Percentiles rank a stretch among this genome's conserved stretches.
Conservation (phyloP, 345 rosid species). For the Aquilaria malaccensis region DNA sequence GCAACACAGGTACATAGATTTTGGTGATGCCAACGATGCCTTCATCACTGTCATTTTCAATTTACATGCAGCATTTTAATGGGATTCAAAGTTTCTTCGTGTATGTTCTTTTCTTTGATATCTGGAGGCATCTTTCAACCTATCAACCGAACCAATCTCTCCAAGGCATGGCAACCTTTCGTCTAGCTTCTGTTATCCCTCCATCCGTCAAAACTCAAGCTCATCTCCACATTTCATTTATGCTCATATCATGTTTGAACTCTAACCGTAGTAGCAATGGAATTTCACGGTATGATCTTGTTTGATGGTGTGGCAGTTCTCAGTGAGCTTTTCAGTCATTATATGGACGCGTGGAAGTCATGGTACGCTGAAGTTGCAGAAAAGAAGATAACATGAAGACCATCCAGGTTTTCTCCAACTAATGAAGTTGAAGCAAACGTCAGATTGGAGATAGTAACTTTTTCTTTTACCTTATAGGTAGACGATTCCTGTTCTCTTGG, state of each 20-base stretch:
- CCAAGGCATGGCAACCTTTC: neutral
- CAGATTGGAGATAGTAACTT: neutral
- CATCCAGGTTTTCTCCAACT: conserved; percentile 7
- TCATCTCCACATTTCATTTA: neutral
- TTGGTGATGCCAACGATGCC: neutral
- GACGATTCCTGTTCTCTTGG: no score
- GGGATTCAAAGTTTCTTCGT: neutral
- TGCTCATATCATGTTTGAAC: conserved; percentile 1
- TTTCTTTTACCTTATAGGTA: no score
- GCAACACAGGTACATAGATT: conserved; percentile 49
- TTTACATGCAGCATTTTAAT: no score
- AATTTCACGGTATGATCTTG: conserved; percentile 11
- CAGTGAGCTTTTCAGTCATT: conserved; percentile 59
- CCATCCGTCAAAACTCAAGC: neutral
- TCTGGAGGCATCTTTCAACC: no score
- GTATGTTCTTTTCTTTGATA: no score
- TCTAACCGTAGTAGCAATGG: neutral
- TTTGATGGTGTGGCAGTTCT: conserved; percentile 44
- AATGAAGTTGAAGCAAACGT: conserved; percentile 12
- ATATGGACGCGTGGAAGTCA: conserved; percentile 56
- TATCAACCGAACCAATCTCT: no score
- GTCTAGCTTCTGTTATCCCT: neutral
- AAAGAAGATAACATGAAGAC: conserved; percentile 25
- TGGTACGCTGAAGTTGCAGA: conserved; percentile 50
- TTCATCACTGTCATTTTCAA: no score